phyloP scores from a whole-genome alignment of 2,329 filamentous ascomycete species.

The Cercospora janseana region DNA sequence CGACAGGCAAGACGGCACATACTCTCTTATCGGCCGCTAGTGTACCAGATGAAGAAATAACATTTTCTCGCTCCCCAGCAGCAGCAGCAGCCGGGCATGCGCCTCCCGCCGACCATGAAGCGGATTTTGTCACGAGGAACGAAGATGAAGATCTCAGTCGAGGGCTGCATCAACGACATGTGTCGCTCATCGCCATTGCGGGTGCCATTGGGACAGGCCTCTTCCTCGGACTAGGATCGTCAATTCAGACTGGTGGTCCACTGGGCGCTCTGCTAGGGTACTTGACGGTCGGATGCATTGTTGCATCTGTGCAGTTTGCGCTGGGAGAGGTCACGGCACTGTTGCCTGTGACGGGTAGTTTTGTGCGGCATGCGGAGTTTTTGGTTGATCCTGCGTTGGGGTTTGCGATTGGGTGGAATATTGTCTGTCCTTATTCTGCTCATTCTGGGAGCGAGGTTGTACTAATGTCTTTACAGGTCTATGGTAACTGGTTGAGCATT shows the following conservation, averaged over 20 bases:
- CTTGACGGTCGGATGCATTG: slow-evolving; percentile 50
- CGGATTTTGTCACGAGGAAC: slow-evolving; percentile 31
- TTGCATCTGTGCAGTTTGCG: slow-evolving; percentile 52
- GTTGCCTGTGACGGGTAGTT: slow-evolving; percentile 52
- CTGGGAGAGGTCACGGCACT: slow-evolving; percentile 54
- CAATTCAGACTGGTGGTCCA: slow-evolving; percentile 53
- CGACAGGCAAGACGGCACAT: slow-evolving; percentile 3
- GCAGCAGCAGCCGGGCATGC: slow-evolving; percentile 9
- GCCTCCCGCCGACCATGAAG: slow-evolving; percentile 14
- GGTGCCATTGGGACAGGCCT: slow-evolving; percentile 71
- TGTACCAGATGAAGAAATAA: not conserved
- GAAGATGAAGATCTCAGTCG: slow-evolving; percentile 44
- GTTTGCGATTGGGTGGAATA: slow-evolving; percentile 31
- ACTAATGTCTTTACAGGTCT: slow-evolving; percentile 19
- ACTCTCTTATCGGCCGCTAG: not conserved
- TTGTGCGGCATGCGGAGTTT: slow-evolving; percentile 52
- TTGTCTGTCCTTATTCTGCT: slow-evolving; percentile 12
- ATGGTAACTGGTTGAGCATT: slow-evolving; percentile 34
- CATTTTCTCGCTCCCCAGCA: not conserved
- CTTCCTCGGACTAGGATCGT: slow-evolving; percentile 55
- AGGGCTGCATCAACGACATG: slow-evolving; percentile 54
- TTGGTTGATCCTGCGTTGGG: slow-evolving; percentile 50
- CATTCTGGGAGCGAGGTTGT: not conserved
- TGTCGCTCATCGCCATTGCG: slow-evolving; percentile 66
- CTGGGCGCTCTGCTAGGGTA: slow-evolving; percentile 55